Evolutionary conservation across 139 green algal species (phyloP), one percentile per base, ranked within the genome.

Genomic region (Auxenochlorella pyrenoidosa): DNA sequence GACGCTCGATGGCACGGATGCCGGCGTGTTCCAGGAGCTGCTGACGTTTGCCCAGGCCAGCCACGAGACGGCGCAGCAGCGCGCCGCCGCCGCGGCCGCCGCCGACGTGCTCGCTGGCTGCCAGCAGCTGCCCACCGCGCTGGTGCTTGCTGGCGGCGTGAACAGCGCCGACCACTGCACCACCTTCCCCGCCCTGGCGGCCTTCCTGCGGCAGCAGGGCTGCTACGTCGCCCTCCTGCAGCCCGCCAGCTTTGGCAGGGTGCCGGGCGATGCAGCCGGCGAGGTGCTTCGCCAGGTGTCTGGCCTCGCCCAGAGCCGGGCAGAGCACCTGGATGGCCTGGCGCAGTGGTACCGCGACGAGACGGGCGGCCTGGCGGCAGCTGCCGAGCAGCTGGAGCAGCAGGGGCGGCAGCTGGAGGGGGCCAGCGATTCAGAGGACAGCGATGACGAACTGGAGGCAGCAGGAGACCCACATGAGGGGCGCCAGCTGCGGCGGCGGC

Each of bases 71-170:
- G 54, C 13, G 24, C 71, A 43, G 58, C 66, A 6, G 19, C 22
- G 51, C 6, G 24, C 79, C 32, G 58, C 43, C 3, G 24, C 24
- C 40, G 28, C 28, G 4, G 73, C 70, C 47, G 16, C 13, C 63
- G 32, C 28, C n/a, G 18, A 44, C 70, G 40, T 26, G 30, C 34
- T 70, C 8, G 36, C 8, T 44, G 60, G 38, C 13, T 72, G 59
- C 30, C 70, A 73, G 41, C 65, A 66, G 18, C 22, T 95, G 19
- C 91, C 92, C 32, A 87, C 90, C 28, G 92, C 68, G 26, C 47
- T 94, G 44, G 87, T 94, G 21, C 71, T 95, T 58, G 90, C 91
- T 12, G 91, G 91, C 5, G 90, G 92, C 41, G 88, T 94, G 18
- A 94, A 94, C 75, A 85, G 77, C 19, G 86, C 89, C 18, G 91